Percentiles rank a stretch among this genome's conserved stretches.
Evolutionary conservation across 805 yeast species (phyloP).

Genomic region (Myxozyma nipponensis): DNA sequence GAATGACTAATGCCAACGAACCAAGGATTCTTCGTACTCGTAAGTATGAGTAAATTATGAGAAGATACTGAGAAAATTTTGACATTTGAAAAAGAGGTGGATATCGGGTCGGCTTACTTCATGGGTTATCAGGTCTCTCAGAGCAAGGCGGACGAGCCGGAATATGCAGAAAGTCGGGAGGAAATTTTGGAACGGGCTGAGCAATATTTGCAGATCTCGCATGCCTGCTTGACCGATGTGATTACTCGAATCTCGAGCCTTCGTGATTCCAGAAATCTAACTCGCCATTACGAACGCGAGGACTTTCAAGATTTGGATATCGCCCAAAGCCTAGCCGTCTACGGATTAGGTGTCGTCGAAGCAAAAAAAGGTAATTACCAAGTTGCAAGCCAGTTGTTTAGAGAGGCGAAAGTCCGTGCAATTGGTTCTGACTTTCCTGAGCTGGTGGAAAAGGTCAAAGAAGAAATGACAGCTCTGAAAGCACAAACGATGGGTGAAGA

Average conservation of each 20-base stretch:
- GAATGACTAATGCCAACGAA: not conserved
- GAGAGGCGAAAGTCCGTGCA: conserved; percentile 70
- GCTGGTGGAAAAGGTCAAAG: conserved; percentile 59
- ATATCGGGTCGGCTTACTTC: conserved; percentile 20
- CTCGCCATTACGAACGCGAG: conserved; percentile 21
- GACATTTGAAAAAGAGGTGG: conserved; percentile 10
- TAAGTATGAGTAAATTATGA: not conserved
- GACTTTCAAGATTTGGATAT: conserved; percentile 45
- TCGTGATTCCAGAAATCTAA: conserved; percentile 13
- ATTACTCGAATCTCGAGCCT: conserved; percentile 13
- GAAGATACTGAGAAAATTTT: not conserved
- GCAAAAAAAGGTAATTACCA: conserved; percentile 56
- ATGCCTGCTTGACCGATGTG: conserved; percentile 7
- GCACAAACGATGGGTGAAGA: conserved; percentile 29
- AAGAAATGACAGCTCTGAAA: conserved; percentile 56
- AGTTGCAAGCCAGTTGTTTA: conserved; percentile 56
- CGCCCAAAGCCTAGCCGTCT: conserved; percentile 73
- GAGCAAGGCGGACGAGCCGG: not conserved
- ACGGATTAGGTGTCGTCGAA: conserved; percentile 77
- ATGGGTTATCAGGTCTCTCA: conserved; percentile 11
- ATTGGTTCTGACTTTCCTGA: conserved; percentile 61
- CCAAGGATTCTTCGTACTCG: conserved; percentile 22
- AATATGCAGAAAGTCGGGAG: not conserved
- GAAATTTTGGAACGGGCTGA: conserved; percentile 47
- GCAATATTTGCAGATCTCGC: conserved; percentile 9